phyloP scores from a whole-genome alignment of 768 basidiomycete species.

The Amanita brunnescens region DNA sequence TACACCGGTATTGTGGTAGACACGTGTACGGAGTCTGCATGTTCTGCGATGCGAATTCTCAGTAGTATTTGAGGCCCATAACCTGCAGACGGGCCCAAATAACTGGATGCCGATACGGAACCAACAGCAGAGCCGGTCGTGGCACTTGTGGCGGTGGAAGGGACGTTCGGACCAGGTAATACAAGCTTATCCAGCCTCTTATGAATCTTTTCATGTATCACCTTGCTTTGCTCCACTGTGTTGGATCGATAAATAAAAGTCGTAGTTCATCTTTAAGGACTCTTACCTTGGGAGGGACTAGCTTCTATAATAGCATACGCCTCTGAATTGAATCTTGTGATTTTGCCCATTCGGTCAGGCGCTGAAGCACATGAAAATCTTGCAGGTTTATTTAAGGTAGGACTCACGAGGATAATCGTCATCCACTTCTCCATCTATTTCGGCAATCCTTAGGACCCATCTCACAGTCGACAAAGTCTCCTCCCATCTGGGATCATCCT shows the following conservation, averaged over 20 bases:
- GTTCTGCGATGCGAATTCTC: slow-evolving; percentile 72
- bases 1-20: slow-evolving; percentile 90
- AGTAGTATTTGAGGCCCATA: slow-evolving; percentile 81
- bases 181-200: slow-evolving; percentile 48
- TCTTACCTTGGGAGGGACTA: slow-evolving; percentile 55
- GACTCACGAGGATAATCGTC: slow-evolving; percentile 94
- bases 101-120: slow-evolving; percentile 51
- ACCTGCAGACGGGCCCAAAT: slow-evolving; percentile 58
- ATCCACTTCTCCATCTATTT: slow-evolving; percentile 97
- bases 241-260: slow-evolving; percentile 19
- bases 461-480: slow-evolving; percentile 65
- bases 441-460: slow-evolving; percentile 91
- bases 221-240: slow-evolving; percentile 64
- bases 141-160: slow-evolving; percentile 35
- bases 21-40: slow-evolving; percentile 75
- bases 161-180: slow-evolving; percentile 28
- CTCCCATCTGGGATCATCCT: slow-evolving; percentile 53
- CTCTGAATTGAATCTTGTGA: slow-evolving; percentile 82
- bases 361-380: slow-evolving; percentile 38
- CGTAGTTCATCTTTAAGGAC: background rate
- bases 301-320: slow-evolving; percentile 87
- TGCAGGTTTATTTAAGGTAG: background rate
- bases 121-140: slow-evolving; percentile 34
- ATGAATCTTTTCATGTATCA: slow-evolving; percentile 69
- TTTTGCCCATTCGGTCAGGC: slow-evolving; percentile 78